Conservation (phyloP, 2,329 filamentous ascomycete genomes). For the Venturia nashicola region DNA sequence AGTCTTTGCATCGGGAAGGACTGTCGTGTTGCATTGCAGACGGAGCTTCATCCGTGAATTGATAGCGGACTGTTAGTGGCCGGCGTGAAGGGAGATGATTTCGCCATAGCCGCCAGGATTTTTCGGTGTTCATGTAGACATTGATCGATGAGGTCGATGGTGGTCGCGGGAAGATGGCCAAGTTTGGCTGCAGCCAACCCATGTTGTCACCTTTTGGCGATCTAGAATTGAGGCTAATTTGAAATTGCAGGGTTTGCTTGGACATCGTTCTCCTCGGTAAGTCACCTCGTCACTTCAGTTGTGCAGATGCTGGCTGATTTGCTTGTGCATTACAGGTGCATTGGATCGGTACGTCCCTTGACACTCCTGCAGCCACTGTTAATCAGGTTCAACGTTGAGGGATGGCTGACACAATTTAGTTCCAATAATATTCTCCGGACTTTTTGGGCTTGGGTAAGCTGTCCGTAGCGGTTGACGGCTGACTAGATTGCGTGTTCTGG, state of each 20-base stretch:
- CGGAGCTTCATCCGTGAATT: not conserved
- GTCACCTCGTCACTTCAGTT: not conserved
- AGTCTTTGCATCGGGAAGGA: not conserved
- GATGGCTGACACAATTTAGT: slow-evolving; percentile 20
- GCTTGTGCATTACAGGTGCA: slow-evolving; percentile 28
- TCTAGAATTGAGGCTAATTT: slow-evolving; percentile 7
- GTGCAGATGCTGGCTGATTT: slow-evolving; percentile 9
- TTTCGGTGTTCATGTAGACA: not conserved
- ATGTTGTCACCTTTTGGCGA: slow-evolving; percentile 4
- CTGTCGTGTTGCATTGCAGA: slow-evolving; percentile 14
- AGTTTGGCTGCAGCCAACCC: not conserved
- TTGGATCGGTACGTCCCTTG: slow-evolving; percentile 33
- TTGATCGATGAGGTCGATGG: not conserved
- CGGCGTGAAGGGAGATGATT: not conserved
- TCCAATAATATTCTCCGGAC: slow-evolving; percentile 35
- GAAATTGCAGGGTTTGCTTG: slow-evolving; percentile 54
- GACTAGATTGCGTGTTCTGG: not conserved
- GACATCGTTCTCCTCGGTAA: slow-evolving; percentile 60
- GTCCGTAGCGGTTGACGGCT: not conserved
- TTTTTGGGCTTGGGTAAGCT: slow-evolving; percentile 34
- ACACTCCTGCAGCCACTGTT: not conserved
- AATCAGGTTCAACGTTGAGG: not conserved
- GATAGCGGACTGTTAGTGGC: not conserved
- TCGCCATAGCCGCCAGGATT: not conserved
- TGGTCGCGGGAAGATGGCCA: not conserved